phyloP scores from a whole-genome alignment of 177 flowering plant genomes.

The Tripterygium wilfordii region DNA sequence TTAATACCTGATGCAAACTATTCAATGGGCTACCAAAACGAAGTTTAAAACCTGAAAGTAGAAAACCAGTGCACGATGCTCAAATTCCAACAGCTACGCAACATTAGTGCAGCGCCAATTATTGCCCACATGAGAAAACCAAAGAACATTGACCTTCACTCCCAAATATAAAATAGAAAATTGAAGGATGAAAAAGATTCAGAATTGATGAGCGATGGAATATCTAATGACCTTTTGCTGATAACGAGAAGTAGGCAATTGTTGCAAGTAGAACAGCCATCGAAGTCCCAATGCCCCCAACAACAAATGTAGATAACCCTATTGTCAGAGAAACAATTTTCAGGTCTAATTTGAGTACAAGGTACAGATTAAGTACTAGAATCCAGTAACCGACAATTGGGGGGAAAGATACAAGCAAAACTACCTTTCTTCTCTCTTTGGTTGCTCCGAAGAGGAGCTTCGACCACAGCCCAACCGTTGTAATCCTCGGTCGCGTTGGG shows the following conservation, averaged over 20 bases:
- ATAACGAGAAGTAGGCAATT: constrained; percentile 35
- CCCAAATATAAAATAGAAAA: too few species aligned
- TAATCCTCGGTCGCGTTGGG: too few species aligned
- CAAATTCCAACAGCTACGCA: too few species aligned
- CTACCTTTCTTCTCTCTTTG: too few species aligned
- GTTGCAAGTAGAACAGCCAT: constrained; percentile 40
- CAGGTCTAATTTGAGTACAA: too few species aligned
- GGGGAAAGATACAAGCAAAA: neutral
- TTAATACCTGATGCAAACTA: constrained; percentile 18
- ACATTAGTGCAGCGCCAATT: neutral
- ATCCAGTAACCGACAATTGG: neutral
- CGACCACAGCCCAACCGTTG: constrained; percentile 52
- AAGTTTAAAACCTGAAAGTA: constrained; percentile 39
- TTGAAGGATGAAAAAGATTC: too few species aligned
- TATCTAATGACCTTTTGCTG: constrained; percentile 46
- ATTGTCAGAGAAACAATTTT: constrained; percentile 15
- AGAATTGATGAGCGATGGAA: too few species aligned
- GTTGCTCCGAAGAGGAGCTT: constrained; percentile 15
- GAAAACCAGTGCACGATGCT: too few species aligned
- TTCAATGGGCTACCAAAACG: constrained; percentile 24
- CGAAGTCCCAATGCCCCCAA: constrained; percentile 44
- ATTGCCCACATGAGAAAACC: neutral
- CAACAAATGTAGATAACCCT: constrained; percentile 31
- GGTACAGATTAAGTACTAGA: too few species aligned
- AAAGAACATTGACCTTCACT: too few species aligned